Evolutionary conservation across 2,329 filamentous ascomycete species (phyloP), one percentile per base, ranked within the genome.

Genomic region (Teratosphaeriaceae sp.): DNA sequence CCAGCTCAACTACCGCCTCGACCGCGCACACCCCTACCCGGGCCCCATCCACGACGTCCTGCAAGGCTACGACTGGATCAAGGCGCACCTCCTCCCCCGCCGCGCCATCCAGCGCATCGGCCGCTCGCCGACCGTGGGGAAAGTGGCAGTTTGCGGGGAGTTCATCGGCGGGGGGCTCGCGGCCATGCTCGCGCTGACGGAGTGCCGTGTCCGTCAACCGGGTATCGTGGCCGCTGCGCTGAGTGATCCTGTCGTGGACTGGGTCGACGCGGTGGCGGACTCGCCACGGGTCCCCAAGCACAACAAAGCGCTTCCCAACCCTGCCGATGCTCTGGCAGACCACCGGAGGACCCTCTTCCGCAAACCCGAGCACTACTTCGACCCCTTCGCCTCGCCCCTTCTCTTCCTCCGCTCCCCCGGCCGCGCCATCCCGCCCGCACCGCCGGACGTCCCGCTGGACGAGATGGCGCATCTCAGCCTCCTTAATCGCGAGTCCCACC

Each of bases 391-490:
- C 1, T 73, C 70, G 4, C 71, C 72, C 3, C 59, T 70, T 2
- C 64, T 72, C 33, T 73, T 73, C 58, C 73, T 75, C 46, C 69
- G 72, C 38, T 70, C 71, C 1, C 60, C 71, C 5, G 60, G 57
- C 9, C 42, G 56, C 13, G 49, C 56, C 13, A 46, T 61, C 11
- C 40, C 40, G 1, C 57, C 61, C 13, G 15, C 42, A 3, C 11
- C 42, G n/a, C 44, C 41, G 9, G 29, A 41, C 2, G 29, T 37
- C 20, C 49, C 55, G 0, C 42, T 60, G 5, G 65, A 67, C 44
- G 59, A 63, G 8, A 54, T 62, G 45, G 54, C 53, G 2, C 45
- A 60, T 16, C 48, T 63, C 4, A 47, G 49, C n/a, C 33, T 6
- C 22, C 11, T 38, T 18, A 12, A 43, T 47, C 11, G 45, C 15